phyloP scores from a whole-genome alignment of 192 early-diverging fungal genomes.

The Coemansia erecta region DNA sequence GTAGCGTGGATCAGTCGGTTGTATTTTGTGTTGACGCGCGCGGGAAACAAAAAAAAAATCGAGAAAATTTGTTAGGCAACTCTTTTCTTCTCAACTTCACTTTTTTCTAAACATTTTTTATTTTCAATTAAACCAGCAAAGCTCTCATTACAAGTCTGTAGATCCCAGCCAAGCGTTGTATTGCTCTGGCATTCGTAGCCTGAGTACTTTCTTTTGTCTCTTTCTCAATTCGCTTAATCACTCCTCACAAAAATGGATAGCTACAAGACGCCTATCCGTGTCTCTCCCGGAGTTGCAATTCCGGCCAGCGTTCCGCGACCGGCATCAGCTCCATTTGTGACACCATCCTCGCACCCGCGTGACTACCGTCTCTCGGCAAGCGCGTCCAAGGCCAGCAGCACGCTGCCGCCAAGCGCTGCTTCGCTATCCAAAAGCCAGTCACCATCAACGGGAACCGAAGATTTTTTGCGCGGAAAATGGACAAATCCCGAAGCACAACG shows the following conservation, averaged over 20 bases:
- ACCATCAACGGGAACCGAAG: neutral
- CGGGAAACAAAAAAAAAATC: neutral
- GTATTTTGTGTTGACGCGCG: too few species aligned
- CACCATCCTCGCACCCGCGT: neutral
- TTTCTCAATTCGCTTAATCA: neutral
- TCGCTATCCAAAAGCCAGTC: neutral
- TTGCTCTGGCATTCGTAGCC: neutral
- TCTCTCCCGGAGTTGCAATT: neutral
- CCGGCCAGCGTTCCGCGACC: neutral
- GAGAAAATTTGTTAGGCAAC: neutral
- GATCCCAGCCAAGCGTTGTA: neutral
- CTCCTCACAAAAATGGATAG: conserved; percentile 15
- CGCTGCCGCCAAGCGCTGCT: too few species aligned
- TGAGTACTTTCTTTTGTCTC: neutral
- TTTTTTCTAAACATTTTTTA: conserved; percentile 3
- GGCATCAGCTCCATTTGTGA: neutral
- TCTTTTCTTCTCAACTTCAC: conserved; percentile 1
- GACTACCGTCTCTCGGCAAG: neutral
- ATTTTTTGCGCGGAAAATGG: conserved; percentile 27
- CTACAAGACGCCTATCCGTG: conserved; percentile 32
- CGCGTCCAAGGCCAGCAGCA: neutral
- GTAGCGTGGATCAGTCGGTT: too few species aligned
- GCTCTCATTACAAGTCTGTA: too few species aligned
- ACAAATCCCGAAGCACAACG: conserved; percentile 42
- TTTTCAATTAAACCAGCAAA: neutral